Percentiles rank a stretch among this genome's conserved stretches.
Evolutionary conservation across 2,329 filamentous ascomycete species (phyloP).

Genomic region (Pestalotiopsis sp.): DNA sequence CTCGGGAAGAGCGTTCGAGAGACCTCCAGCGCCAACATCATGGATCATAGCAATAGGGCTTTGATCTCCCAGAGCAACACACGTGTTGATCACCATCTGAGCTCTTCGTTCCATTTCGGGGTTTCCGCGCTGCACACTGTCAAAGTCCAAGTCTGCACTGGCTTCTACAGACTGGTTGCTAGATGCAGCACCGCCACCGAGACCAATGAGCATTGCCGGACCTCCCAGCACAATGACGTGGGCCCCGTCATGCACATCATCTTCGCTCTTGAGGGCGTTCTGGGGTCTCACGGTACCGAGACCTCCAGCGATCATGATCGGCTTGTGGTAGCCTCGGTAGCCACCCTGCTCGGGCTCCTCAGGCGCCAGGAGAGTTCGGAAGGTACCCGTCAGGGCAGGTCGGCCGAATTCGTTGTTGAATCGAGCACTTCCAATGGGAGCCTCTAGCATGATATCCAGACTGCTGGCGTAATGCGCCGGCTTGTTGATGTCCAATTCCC

Average conservation of each 20-base stretch:
- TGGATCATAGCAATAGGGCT: conserved; percentile 97
- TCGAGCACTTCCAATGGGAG: conserved; percentile 89
- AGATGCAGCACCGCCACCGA: conserved; percentile 93
- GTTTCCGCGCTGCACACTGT: conserved; percentile 95
- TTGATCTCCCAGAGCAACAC: conserved; percentile 77
- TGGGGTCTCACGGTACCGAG: conserved; percentile 90
- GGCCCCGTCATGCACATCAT: conserved; percentile 81
- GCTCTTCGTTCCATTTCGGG: conserved; percentile 94
- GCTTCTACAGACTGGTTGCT: conserved; percentile 87
- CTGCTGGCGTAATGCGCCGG: conserved; percentile 91
- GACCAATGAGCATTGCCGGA: conserved; percentile 95
- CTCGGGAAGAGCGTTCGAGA: conserved; percentile 75
- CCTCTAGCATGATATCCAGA: conserved; percentile 96
- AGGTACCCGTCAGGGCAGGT: conserved; percentile 85
- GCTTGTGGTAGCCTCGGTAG: conserved; percentile 92
- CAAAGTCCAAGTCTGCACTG: conserved; percentile 92
- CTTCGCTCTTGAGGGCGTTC: conserved; percentile 83
- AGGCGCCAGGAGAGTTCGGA: conserved; percentile 83
- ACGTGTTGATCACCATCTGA: conserved; percentile 98
- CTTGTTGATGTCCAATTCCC: conserved; percentile 90
- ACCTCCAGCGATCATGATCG: conserved; percentile 84
- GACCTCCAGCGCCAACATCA: conserved; percentile 91
- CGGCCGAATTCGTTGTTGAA: conserved; percentile 97
- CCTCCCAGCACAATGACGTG: conserved; percentile 86
- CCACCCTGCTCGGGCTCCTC: conserved; percentile 48